phyloP scores from a whole-genome alignment of 495 filamentous ascomycete species.

The Aspergillus carlsbadensis region DNA sequence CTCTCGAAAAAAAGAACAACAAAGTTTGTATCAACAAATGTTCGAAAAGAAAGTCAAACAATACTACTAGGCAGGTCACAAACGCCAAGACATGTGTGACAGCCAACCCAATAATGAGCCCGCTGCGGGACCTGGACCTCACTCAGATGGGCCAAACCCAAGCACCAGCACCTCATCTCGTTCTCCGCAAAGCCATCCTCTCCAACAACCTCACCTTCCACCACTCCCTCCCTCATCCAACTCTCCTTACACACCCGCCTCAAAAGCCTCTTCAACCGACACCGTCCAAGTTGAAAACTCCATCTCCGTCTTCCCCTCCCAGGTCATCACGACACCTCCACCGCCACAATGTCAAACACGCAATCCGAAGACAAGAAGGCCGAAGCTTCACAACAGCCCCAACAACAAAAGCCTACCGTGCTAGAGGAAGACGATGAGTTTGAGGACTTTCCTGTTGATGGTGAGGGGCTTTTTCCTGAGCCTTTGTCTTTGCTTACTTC shows the following conservation, averaged over 20 bases:
- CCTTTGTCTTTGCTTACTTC: neutral
- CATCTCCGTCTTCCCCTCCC: neutral
- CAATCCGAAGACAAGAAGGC: slow-evolving; percentile 33
- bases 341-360: slow-evolving; percentile 43
- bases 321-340: neutral
- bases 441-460: slow-evolving; percentile 97
- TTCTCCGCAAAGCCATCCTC: neutral
- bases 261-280: neutral
- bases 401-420: slow-evolving; percentile 61
- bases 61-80: no score
- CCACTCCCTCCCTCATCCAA: neutral
- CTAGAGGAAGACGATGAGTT: slow-evolving; percentile 98
- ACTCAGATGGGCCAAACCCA: neutral
- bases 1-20: no score
- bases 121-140: neutral
- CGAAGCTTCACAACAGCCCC: slow-evolving; percentile 41
- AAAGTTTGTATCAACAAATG: no score
- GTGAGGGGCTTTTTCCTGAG: slow-evolving; percentile 41
- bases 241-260: neutral
- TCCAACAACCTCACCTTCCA: neutral
- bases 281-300: neutral
- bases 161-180: slow-evolving; percentile 1
- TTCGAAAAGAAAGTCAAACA: no score
- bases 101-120: neutral
- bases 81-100: slow-evolving; percentile 5